Conservation (phyloP, 129 eudicot species). For the carrot (Daucus carota) region DNA sequence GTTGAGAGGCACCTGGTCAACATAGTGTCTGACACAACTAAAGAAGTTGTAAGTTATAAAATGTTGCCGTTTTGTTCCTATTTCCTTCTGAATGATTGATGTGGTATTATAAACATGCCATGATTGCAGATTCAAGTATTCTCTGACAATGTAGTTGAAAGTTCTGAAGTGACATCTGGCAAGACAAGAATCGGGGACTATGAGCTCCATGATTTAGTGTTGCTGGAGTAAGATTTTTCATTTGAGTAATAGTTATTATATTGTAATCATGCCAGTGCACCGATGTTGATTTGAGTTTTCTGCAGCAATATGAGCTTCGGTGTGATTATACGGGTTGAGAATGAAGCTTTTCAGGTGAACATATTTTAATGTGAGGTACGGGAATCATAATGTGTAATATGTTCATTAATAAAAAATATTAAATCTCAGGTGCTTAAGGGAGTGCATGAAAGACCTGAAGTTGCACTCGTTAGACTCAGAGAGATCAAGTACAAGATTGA, state of each 20-base stretch:
- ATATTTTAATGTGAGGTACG: not conserved
- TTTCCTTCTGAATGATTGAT: not conserved
- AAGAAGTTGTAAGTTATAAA: slow-evolving; percentile 67
- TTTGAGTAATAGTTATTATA: not conserved
- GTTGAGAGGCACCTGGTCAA: slow-evolving; percentile 82
- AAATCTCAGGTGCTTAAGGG: slow-evolving; percentile 76
- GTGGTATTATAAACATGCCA: not conserved
- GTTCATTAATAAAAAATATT: slow-evolving; percentile 8
- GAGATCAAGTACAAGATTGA: slow-evolving; percentile 88
- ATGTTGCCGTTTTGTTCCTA: not conserved
- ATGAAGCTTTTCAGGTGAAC: slow-evolving; percentile 95
- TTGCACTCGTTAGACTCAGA: slow-evolving; percentile 75
- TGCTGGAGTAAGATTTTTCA: slow-evolving; percentile 57
- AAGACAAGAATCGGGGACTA: slow-evolving; percentile 80
- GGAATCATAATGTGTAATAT: not conserved
- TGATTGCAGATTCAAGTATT: slow-evolving; percentile 74
- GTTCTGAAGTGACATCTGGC: slow-evolving; percentile 78
- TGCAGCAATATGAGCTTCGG: slow-evolving; percentile 88
- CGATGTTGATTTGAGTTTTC: slow-evolving; percentile 8
- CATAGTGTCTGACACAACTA: slow-evolving; percentile 84
- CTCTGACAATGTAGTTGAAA: slow-evolving; percentile 92
- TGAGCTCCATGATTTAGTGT: slow-evolving; percentile 95
- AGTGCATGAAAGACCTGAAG: slow-evolving; percentile 88
- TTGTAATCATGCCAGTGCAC: not conserved
- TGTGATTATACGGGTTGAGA: slow-evolving; percentile 90